Evolutionary conservation across 495 filamentous ascomycete species (phyloP).

Genomic region (Daldinia concentrica): DNA sequence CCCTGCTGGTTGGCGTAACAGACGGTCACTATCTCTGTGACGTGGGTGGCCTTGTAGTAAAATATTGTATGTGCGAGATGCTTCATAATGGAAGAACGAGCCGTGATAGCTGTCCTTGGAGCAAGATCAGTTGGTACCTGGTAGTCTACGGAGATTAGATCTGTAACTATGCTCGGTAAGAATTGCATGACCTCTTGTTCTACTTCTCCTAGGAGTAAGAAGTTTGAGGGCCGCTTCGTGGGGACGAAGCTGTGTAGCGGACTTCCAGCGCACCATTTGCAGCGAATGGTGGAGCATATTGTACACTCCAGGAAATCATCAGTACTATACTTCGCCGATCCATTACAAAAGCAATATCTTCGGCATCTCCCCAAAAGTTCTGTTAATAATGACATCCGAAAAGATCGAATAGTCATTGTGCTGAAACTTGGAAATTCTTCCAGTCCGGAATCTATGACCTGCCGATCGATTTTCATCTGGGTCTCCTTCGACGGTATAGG

Average conservation of each 20-base stretch:
- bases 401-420: slow-evolving; percentile 29
- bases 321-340: slow-evolving; percentile 45
- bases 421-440: slow-evolving; percentile 8
- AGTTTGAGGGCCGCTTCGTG: slow-evolving; percentile 4
- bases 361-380: slow-evolving; percentile 27
- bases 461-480: slow-evolving; percentile 18
- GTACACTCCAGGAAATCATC: slow-evolving; percentile 31
- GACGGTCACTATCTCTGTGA: slow-evolving; percentile 49
- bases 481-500: background rate
- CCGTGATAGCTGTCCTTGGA: background rate
- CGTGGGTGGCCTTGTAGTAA: slow-evolving; percentile 46
- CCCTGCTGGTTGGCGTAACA: slow-evolving; percentile 42
- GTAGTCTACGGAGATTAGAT: background rate
- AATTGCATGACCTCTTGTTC: slow-evolving; percentile 28
- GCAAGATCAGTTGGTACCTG: background rate
- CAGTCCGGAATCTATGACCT: slow-evolving; percentile 20
- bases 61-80: slow-evolving; percentile 27
- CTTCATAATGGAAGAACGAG: background rate
- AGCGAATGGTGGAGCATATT: slow-evolving; percentile 36
- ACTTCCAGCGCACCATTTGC: slow-evolving; percentile 49
- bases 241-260: slow-evolving; percentile 44
- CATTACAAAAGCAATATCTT: slow-evolving; percentile 49
- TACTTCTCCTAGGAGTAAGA: slow-evolving; percentile 24
- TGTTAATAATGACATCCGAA: background rate
- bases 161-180: slow-evolving; percentile 27